Evolutionary conservation across 768 basidiomycete species (phyloP), one percentile per base, ranked within the genome.

Genomic region (Rhizopogon sp.): DNA sequence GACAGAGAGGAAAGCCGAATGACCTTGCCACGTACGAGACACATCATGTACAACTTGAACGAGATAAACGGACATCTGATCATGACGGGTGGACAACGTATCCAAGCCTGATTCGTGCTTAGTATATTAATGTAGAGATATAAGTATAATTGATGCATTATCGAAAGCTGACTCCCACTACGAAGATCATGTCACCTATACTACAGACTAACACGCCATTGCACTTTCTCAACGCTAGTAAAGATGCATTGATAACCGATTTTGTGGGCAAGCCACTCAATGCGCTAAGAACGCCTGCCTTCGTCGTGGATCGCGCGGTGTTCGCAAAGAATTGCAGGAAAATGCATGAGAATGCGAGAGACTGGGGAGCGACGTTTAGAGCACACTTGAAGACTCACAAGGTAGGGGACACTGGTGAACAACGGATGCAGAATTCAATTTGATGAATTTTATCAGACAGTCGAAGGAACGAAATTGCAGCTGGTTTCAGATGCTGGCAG

Each of bases 371-470:
- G 14, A 74, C 64, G 8, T 93, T 94, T 68, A 76, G 92, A 46
- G 88, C 85, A 4, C 93, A 94, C 68, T 77, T 94, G 51, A 95
- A 94, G 72, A 88, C 87, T 0, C 88, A 90, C 66, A 90, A 90
- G 77, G 87, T 84, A 64, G 28, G 63, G 39, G 37, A 43, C 11
- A 31, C n/a, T 13, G 16, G 13, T 49, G n/a, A 10, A 13, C n/a
- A 22, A 11, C 6, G 35, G 28, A 35, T 47, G 35, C 43, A 47
- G 7, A 35, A 25, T 22, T 58, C 50, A 14, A 11, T 35, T 43
- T 50, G 45, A 61, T 31, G 56, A 31, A 57, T 43, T 44, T 54
- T 59, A 20, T 43, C 58, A 89, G 88, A 93, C 90, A 1, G 71
- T 75, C 8, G 90, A 93, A 66, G 92, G 91, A 22, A 80, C 85